Conservation (phyloP, 176 grass and related monocot genomes). For the Oryza coarctata region DNA sequence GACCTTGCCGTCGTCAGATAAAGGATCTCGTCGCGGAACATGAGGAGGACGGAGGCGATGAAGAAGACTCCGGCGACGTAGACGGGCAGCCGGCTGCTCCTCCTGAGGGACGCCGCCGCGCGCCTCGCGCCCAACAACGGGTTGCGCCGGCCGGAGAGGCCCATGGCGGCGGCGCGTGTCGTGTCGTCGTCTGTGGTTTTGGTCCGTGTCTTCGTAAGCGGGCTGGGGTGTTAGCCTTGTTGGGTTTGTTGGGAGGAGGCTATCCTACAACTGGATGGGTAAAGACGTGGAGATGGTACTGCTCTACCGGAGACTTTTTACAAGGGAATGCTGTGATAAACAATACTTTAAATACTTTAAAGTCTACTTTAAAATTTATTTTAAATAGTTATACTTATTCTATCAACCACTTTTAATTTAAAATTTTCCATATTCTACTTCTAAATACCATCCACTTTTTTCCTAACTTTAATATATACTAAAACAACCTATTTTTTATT, state of each 20-base stretch:
- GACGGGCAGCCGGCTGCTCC: slow-evolving; percentile 15
- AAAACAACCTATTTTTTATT: too few species aligned
- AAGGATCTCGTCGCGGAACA: slow-evolving; percentile 34
- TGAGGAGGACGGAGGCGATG: slow-evolving; percentile 22
- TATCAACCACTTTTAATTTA: too few species aligned
- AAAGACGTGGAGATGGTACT: not conserved
- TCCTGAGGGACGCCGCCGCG: not conserved
- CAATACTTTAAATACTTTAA: too few species aligned
- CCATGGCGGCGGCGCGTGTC: not conserved
- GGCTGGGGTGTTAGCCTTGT: not conserved
- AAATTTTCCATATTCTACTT: too few species aligned
- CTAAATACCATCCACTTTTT: too few species aligned
- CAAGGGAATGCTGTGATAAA: not conserved
- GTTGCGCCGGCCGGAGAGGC: not conserved
- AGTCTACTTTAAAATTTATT: too few species aligned
- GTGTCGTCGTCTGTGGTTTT: not conserved
- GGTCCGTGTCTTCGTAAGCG: not conserved
- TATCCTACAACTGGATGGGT: not conserved
- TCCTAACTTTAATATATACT: too few species aligned
- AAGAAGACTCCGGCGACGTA: slow-evolving; percentile 3
- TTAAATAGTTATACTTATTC: too few species aligned
- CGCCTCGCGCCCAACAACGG: not conserved
- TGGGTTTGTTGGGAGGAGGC: not conserved
- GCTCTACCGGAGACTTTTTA: not conserved
- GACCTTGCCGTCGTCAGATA: not conserved